phyloP scores from a whole-genome alignment of 2,329 filamentous ascomycete genomes.

The Aspergillus alliaceus region DNA sequence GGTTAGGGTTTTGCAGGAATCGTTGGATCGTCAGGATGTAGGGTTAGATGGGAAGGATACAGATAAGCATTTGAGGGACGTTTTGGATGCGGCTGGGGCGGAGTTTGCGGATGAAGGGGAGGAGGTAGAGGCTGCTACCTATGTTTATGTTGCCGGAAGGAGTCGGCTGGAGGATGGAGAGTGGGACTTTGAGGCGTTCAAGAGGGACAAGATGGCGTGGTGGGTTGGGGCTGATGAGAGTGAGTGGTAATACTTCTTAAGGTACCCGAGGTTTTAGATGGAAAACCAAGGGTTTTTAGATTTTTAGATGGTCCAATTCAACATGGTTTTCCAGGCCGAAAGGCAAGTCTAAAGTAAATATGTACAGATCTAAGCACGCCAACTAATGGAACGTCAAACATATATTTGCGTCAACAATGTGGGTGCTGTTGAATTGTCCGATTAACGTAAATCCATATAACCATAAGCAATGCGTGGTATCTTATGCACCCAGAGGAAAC shows the following conservation, averaged over 20 bases:
- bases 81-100: constrained; percentile 51
- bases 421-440: neutral
- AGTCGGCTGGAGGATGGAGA: constrained; percentile 66
- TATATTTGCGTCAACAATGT: neutral
- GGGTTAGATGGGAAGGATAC: constrained; percentile 13
- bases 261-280: neutral
- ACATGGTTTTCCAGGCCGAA: neutral
- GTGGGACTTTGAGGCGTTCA: constrained; percentile 88
- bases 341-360: neutral
- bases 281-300: neutral
- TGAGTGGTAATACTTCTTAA: constrained; percentile 36
- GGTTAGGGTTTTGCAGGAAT: constrained; percentile 42
- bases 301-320: neutral
- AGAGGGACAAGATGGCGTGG: constrained; percentile 67
- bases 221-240: constrained; percentile 55
- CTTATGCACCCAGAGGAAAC: constrained; percentile 18
- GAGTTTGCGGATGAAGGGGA: constrained; percentile 50
- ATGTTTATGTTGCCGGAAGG: constrained; percentile 59
- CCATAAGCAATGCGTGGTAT: constrained; percentile 21
- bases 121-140: constrained; percentile 58
- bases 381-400: neutral
- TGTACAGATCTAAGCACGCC: neutral
- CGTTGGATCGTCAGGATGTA: constrained; percentile 10
- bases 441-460: constrained; percentile 3
- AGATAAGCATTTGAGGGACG: constrained; percentile 37